Base-by-base conservation (phyloP, 2,329 filamentous ascomycete genomes). In the Thermochaetoides dissita region DNA sequence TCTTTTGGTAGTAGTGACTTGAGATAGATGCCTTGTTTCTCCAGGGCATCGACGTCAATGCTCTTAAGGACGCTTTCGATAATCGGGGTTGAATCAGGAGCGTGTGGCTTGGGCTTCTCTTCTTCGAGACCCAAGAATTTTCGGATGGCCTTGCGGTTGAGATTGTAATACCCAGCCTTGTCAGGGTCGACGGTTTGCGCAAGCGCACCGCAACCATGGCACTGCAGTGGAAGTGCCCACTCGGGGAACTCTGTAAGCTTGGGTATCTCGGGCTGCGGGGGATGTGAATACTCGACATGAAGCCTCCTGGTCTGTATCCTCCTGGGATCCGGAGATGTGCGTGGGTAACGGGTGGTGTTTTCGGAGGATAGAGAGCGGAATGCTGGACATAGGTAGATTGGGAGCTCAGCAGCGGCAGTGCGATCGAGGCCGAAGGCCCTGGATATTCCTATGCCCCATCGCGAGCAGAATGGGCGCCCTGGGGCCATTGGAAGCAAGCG, bases 131-230 rank as follows among this genome's bases (percentile, higher is more conserved):
- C 59, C 8, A 74, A 48, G 54, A 70, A 79, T 31, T 59, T 62
- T 49, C 57, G 64, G 4, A 79, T 67, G 2, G 66, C 63, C 50
- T 65, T 75, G 48, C 72, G 69, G 32, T 56, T 57, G 29, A 71
- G 43, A 44, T 72, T 64, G 54, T 69, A 81, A 57, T 72, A 79
- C 4, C 79, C 81, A 6, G 79, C 63, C 45, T 70, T 61, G 29
- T 68, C 57, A 1, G 69, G 57, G 11, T 71, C 58, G 0, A 57
- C 55, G 0, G 68, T 75, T 56, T 83, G 79, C 37, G 74, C 66
- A 50, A 79, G 66, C 10, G 78, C 77, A 36, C 79, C 79, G 54
- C 79, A 83, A 32, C 79, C 79, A 9, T 67, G 66, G 51, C 79
- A 83, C 48, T 71, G 73, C 8, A 66, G 52, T 0, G 79, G 77